Base-by-base conservation (phyloP, 306 rosid species). In the Pyrus pyrifolia region DNA sequence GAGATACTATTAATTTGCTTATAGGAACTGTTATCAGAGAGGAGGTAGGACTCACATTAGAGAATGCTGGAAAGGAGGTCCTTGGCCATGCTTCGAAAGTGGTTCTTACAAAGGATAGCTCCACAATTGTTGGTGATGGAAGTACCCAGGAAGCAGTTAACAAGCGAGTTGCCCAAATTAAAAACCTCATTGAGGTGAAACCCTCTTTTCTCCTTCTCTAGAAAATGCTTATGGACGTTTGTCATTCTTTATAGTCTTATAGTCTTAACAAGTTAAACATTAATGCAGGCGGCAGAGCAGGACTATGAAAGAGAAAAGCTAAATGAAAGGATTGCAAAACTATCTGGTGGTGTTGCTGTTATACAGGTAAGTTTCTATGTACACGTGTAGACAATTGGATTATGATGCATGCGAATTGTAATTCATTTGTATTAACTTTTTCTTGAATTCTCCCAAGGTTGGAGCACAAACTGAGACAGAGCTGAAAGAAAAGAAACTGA, bases 391-490 rank as follows among this genome's bases (percentile, higher is more conserved):
- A 27, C 61, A 44, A 4, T 45, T 18, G 35, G 55, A 57, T 22
- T 40, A 12, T 33, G 1, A 44, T 13, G 8, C 18, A 44, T 51
- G 45, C n/a, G 29, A 46, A 46, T 44, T 60, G 60, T 9, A 15
- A 46, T 64, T 67, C 8, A 25, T 76, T 62, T 27, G 13, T n/a
- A 44, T 31, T 4, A 31, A 45, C 23, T 42, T 58, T 40, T 25
- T 25, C 22, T 76, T 64, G 12, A 71, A 33, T 53, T 53, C 2
- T 67, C 9, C 9, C 1, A 79, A 95, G 99, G 99, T 95, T 84
- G 99, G 99, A 23, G 99, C 99, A 76, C 99, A 96, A 88, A 96
- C 99, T 46, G 99, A 96, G 88, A 96, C 99, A 18, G 99, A 96
- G 84, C 97, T 96, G 71, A 96, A 96, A 77, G 99, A 96, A 81